Evolutionary conservation across 169 alveolate genomes (phyloP).

Genomic region (Toxoplasma gondii): DNA sequence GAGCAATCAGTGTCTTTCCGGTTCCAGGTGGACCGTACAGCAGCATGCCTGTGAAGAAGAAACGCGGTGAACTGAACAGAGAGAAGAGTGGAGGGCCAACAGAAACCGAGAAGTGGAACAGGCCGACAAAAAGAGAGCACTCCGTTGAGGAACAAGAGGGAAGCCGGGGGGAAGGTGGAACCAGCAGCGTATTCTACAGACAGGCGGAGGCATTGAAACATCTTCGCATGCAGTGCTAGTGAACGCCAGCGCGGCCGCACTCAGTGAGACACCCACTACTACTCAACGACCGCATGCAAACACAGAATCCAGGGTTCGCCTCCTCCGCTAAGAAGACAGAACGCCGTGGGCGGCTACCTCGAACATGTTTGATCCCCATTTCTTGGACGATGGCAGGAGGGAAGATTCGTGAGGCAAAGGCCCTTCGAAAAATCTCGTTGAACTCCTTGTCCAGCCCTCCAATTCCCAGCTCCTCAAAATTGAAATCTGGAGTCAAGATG

Average conservation of each 20-base stretch:
- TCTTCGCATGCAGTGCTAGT: too few species aligned
- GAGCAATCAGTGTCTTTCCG: conserved; percentile 99
- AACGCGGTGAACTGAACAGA: neutral
- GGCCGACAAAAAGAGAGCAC: neutral
- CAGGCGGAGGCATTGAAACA: too few species aligned
- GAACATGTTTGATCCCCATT: conserved; percentile 98
- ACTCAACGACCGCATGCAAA: too few species aligned
- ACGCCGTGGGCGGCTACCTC: conserved; percentile 78
- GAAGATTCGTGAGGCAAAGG: conserved; percentile 98
- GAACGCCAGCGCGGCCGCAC: too few species aligned
- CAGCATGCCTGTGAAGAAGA: conserved; percentile 86
- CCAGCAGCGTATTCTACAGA: too few species aligned
- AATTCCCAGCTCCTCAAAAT: conserved; percentile 92
- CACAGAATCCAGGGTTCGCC: too few species aligned
- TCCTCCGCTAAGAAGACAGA: neutral
- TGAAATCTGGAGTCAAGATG: conserved; percentile 86
- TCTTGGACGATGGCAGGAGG: conserved; percentile 96
- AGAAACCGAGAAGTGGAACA: neutral
- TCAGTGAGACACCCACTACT: too few species aligned
- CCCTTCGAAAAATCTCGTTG: conserved; percentile 96
- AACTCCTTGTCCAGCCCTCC: conserved; percentile 81
- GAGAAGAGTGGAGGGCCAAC: neutral
- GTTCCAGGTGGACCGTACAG: conserved; percentile 99
- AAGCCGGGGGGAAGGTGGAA: neutral
- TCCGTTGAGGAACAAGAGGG: neutral